phyloP scores from a whole-genome alignment of 306 rosid genomes.

The Lablab purpureus region DNA sequence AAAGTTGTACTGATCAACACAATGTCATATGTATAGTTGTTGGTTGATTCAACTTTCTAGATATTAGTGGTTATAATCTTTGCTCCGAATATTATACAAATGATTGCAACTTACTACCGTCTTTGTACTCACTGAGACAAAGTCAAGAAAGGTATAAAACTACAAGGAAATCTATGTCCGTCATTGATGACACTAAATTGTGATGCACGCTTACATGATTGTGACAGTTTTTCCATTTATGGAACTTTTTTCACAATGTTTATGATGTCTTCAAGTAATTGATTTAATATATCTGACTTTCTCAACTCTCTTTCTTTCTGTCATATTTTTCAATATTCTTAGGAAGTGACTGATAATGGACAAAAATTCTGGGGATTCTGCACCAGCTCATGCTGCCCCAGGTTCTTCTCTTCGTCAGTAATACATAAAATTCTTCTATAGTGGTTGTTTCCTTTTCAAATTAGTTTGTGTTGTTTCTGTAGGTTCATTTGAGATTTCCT shows the following conservation, averaged over 20 bases:
- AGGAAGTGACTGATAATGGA: conserved; percentile 67
- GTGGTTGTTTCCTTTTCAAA: conserved; percentile 13
- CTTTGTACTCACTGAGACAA: background rate
- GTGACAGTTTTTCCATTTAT: conserved; percentile 21
- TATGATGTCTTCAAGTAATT: conserved; percentile 6
- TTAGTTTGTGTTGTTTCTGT: conserved; percentile 42
- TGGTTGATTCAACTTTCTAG: conserved; percentile 4
- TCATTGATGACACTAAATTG: conserved; percentile 21
- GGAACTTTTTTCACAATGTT: background rate
- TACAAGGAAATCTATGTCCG: background rate
- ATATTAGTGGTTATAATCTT: background rate
- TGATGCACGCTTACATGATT: conserved; percentile 30
- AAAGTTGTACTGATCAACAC: conserved; percentile 4
- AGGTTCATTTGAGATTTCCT: conserved; percentile 61
- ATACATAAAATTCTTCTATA: background rate
- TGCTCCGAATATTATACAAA: conserved; percentile 6
- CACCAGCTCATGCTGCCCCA: conserved; percentile 53
- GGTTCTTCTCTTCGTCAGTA: conserved; percentile 51
- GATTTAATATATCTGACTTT: conserved; percentile 30
- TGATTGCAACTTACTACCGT: background rate
- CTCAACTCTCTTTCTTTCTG: conserved; percentile 7
- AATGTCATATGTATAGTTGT: conserved; percentile 9
- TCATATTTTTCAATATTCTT: conserved; percentile 11
- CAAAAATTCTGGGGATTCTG: conserved; percentile 54
- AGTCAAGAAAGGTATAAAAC: conserved; percentile 25